Conservation (phyloP, 2,329 filamentous ascomycete genomes). For the Trichoderma koningiopsis region DNA sequence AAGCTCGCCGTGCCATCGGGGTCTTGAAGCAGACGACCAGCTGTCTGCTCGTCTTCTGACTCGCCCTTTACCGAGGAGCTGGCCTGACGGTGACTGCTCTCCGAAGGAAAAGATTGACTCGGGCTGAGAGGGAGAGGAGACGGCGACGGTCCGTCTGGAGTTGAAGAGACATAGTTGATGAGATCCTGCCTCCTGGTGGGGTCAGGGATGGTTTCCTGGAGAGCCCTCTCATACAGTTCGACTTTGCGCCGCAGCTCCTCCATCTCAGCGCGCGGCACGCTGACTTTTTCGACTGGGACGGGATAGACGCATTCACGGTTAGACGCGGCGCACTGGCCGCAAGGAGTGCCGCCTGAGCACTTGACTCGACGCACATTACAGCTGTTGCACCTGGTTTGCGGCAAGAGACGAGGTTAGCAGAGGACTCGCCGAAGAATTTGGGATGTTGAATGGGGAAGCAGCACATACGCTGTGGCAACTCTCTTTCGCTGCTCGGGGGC, state of each 20-base stretch:
- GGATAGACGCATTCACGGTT: constrained; percentile 53
- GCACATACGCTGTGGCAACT: constrained; percentile 49
- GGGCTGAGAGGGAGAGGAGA: constrained; percentile 29
- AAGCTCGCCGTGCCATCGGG: constrained; percentile 48
- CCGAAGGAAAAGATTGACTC: background rate
- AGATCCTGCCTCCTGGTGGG: constrained; percentile 39
- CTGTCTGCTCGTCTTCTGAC: constrained; percentile 16
- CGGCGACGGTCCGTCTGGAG: constrained; percentile 29
- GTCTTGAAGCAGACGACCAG: constrained; percentile 48
- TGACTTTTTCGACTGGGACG: constrained; percentile 46
- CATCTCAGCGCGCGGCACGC: constrained; percentile 45
- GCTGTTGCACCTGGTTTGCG: constrained; percentile 49
- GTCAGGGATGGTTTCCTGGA: constrained; percentile 44
- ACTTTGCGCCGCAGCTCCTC: constrained; percentile 46
- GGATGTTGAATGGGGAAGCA: background rate
- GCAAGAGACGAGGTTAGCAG: background rate
- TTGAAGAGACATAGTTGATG: constrained; percentile 34
- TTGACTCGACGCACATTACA: constrained; percentile 57
- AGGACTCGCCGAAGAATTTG: background rate
- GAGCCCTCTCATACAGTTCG: constrained; percentile 44
- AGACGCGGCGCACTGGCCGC: constrained; percentile 47
- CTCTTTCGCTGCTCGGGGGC: constrained; percentile 50
- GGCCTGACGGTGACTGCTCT: constrained; percentile 17
- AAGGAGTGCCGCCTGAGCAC: constrained; percentile 54
- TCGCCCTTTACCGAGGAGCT: constrained; percentile 26